phyloP scores from a whole-genome alignment of 2,329 filamentous ascomycete species.

The Sclerotinia sclerotiorum region DNA sequence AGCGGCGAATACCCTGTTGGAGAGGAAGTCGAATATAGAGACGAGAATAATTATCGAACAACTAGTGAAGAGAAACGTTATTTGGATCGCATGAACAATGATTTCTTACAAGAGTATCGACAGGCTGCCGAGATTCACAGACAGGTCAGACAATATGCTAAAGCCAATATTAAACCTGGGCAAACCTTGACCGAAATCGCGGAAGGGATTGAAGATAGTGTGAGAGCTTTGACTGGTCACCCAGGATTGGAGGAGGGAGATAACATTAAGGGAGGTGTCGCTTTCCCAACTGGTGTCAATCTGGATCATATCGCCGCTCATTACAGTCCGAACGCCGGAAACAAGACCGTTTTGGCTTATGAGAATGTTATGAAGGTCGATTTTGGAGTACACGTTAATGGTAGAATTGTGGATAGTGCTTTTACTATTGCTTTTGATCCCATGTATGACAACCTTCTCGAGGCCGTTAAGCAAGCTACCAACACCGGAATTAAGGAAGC shows the following conservation, averaged over 20 bases:
- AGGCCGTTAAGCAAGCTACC: constrained; percentile 66
- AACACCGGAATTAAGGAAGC: constrained; percentile 82
- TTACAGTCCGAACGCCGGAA: constrained; percentile 83
- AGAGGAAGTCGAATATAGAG: constrained; percentile 73
- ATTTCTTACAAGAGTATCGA: constrained; percentile 78
- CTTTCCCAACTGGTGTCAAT: constrained; percentile 81
- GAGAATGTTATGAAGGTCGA: constrained; percentile 74
- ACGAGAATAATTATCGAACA: constrained; percentile 76
- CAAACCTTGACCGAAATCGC: constrained; percentile 79
- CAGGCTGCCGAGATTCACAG: constrained; percentile 86
- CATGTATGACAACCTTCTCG: constrained; percentile 65
- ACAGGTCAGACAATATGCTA: constrained; percentile 80
- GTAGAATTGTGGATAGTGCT: constrained; percentile 68
- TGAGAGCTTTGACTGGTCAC: constrained; percentile 75
- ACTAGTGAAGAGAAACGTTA: constrained; percentile 84
- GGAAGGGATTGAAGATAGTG: constrained; percentile 81
- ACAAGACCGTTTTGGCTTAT: constrained; percentile 67
- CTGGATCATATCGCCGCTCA: constrained; percentile 85
- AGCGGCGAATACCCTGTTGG: constrained; percentile 72
- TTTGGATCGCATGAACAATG: constrained; percentile 75
- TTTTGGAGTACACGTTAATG: constrained; percentile 70
- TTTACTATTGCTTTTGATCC: constrained; percentile 70
- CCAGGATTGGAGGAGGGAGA: constrained; percentile 76
- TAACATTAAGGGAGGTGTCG: constrained; percentile 75
- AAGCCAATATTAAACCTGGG: constrained; percentile 77